A percentile compares a stretch with the other conserved stretches of the same genome.
These are phyloP conservation scores for Aureobasidium sp. DNA, from an alignment of 2,329 filamentous ascomycete genomes.

Conservation along the genomic window DNA sequence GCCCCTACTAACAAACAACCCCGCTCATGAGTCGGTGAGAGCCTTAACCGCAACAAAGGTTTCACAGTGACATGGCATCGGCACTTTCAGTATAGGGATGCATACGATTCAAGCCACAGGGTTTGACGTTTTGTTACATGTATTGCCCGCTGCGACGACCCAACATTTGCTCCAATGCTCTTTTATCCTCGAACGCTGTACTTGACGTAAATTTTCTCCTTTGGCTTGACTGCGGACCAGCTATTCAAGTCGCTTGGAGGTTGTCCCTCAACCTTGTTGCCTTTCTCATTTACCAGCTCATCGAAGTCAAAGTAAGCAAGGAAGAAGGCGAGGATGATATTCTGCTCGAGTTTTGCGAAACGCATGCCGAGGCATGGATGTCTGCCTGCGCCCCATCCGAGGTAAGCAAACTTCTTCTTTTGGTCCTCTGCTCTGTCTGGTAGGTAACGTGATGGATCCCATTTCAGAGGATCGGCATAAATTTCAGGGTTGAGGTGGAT, in stretches of 20 bases:
- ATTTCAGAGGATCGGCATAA: constrained; percentile 43
- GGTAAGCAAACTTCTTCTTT: constrained; percentile 27
- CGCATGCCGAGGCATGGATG: constrained; percentile 39
- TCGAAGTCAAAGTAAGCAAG: constrained; percentile 43
- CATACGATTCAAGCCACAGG: constrained; percentile 1
- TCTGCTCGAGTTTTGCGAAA: constrained; percentile 49
- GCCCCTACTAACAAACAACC: constrained; percentile 1
- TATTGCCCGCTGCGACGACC: neutral
- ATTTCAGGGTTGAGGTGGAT: constrained; percentile 42
- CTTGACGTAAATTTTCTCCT: constrained; percentile 30
- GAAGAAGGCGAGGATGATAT: constrained; percentile 44
- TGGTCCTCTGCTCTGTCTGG: constrained; percentile 44
- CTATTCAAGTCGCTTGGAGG: constrained; percentile 33
- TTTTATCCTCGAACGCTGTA: constrained; percentile 27
- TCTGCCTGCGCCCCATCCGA: constrained; percentile 27
- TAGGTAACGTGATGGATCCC: constrained; percentile 46
- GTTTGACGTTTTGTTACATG: constrained; percentile 11
- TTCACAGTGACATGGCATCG: constrained; percentile 7
- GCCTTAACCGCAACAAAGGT: neutral
- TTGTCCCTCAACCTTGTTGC: constrained; percentile 25
- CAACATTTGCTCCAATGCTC: neutral
- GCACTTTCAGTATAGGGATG: neutral
- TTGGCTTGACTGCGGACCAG: constrained; percentile 37
- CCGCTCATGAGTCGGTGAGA: neutral
- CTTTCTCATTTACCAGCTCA: constrained; percentile 34